Evolutionary conservation across 2,329 filamentous ascomycete species (phyloP), one percentile per base, ranked within the genome.

Genomic region (Claviceps monticola): DNA sequence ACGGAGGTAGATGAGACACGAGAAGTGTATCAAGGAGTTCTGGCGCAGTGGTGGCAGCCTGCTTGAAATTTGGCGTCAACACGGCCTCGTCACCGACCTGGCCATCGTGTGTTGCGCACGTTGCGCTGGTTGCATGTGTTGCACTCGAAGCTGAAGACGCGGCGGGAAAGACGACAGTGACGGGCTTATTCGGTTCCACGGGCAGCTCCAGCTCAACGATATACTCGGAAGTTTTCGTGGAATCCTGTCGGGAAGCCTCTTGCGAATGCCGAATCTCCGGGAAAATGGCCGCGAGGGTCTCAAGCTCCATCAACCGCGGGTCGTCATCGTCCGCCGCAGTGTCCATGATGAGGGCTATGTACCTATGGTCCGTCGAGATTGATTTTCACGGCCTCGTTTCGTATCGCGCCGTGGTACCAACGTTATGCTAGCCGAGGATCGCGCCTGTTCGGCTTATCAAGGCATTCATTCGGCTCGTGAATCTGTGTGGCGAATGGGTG

Each of bases 261-360:
- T 70, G 63, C 19, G 71, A 62, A 8, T 67, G 65, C 34, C 70
- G 70, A 14, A 85, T 75, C 64, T 85, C 82, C n/a, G 82, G 82
- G 56, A 76, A 86, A 59, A 86, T 85, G 55, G 80, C 79, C 52
- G 72, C 68, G 52, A 85, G 72, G 14, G 79, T 75, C 59, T 73
- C 74, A 51, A 85, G 70, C 69, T 85, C 82, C 46, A 74, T 68
- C 51, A 71, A 64, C 48, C 82, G 79, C 56, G 72, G 69, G 58
- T 80, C 75, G 57, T 78, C 42, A 26, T 80, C 75, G 57, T 78
- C 45, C 56, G 64, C 66, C 53, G 67, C 67, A 51, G 67, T 63
- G 56, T 69, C 68, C 69, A 72, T 68, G 50, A 58, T 49, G 62
- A 48, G 48, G 42, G 41, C 48, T 50, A 44, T 23, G n/a, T 16